Percentiles rank a stretch among this genome's conserved stretches.
Evolutionary conservation across 1,284 basidiomycete genomes (phyloP).

Genomic region (Malassezia obtusa): DNA sequence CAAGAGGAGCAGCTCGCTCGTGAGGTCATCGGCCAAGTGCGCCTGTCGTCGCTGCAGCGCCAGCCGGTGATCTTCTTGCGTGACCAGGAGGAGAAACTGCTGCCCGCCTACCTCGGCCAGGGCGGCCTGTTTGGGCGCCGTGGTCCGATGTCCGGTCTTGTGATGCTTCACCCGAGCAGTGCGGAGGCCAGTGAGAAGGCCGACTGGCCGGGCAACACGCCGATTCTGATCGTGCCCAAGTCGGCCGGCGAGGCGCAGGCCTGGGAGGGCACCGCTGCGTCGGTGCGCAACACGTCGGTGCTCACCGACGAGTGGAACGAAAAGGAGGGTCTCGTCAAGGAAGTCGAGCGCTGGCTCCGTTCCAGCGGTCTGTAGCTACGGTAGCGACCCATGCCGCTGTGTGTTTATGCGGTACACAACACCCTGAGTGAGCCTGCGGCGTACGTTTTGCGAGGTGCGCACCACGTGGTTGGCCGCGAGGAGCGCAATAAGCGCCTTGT

Average conservation of each 20-base stretch:
- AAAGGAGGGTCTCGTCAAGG: conserved; percentile 16
- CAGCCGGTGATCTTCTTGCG: conserved; percentile 16
- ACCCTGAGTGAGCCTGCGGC: conserved; percentile 20
- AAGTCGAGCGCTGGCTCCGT: conserved; percentile 15
- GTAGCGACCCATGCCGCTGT: conserved; percentile 24
- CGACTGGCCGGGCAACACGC: conserved; percentile 16
- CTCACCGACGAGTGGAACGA: conserved; percentile 11
- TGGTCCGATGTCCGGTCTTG: conserved; percentile 13
- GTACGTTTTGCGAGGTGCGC: conserved; percentile 53
- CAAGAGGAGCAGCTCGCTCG: conserved; percentile 8
- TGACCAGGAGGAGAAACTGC: background rate
- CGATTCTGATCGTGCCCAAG: conserved; percentile 8
- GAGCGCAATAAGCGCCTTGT: conserved; percentile 82
- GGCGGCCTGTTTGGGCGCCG: conserved; percentile 12
- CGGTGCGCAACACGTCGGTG: conserved; percentile 1
- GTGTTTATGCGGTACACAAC: conserved; percentile 39
- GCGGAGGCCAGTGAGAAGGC: background rate
- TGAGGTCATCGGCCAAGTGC: conserved; percentile 16
- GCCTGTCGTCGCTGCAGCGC: conserved; percentile 14
- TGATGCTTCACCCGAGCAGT: conserved; percentile 9
- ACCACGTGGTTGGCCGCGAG: conserved; percentile 74
- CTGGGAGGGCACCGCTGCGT: conserved; percentile 1
- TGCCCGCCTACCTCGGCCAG: conserved; percentile 11
- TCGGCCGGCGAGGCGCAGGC: background rate
- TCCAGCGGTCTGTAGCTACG: conserved; percentile 18